Evolutionary conservation across 192 early-diverging fungal species (phyloP), one percentile per base, ranked within the genome.

Genomic region (Spinellus fusiger): DNA sequence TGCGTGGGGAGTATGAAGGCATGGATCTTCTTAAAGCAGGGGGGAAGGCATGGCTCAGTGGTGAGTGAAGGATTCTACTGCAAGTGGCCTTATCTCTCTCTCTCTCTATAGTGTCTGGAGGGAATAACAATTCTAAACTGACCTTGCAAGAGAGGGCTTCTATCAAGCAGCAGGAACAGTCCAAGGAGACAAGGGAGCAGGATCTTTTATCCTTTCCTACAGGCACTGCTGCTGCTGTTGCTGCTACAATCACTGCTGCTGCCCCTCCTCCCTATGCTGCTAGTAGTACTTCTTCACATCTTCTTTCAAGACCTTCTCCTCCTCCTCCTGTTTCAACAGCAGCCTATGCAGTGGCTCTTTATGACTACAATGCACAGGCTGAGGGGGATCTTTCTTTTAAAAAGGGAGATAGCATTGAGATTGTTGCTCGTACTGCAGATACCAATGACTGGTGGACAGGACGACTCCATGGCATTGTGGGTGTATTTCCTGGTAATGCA

Each of bases 401-500:
- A 9, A 86, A 84, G 55, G 84, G 84, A 59, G 88, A 93, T 40
- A 59, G 64, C 4, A 89, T 93, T 50, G 82, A 90, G 69, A 58
- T 93, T 9, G 25, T 90, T 22, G 71, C 87, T 49, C 71, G 80
- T 47, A 84, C 85, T 1, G 56, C 62, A 13, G 75, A 77, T 54
- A 59, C 60, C 4, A 77, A 93, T 60, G 89, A 87, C 52, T 93
- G 91, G 91, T 93, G 91, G 91, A 91, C 85, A 2, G 91, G 91
- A 4, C 73, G 58, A n/a, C 61, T 86, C 23, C 74, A 83, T 54
- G 85, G 85, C 7, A 61, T 59, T 2, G 62, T 66, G n/a, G 89
- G 89, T 22, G 71, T 87, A 12, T 91, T 91, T 68, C 89, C 89
- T 58, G 89, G 87, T 62, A 86, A 74, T 49, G 2, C 4, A 18